Base-by-base conservation (phyloP, 306 rosid species). In the Cicer chorassanicum region DNA sequence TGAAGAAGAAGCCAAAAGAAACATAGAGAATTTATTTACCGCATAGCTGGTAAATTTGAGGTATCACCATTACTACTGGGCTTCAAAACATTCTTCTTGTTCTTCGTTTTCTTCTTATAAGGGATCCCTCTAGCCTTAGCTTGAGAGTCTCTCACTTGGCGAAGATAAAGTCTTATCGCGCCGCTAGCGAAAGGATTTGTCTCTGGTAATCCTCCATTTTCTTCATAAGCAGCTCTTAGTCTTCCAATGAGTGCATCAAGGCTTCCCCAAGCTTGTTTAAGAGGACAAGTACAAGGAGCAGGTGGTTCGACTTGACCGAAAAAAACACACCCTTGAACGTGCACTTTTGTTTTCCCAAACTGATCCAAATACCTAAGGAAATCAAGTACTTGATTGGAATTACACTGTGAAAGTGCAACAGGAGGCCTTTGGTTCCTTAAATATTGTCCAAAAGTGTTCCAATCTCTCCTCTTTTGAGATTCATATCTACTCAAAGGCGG, bases 381-480 rank as follows among this genome's bases (percentile, higher is more conserved):
- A 40, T 89, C 97, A 6, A 92, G 86, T 7, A 92, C 92, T 45
- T 92, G 88, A 56, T 79, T 88, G 0, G 90, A 92, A 68, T 88
- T 88, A 86, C 96, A 89, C 54, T 88, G 85, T 0, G 91, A 84
- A 1, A 92, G 87, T 11, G 82, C 51, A 29, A 92, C 73, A 3
- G 97, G 96, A 0, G 97, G 97, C 60, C 91, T 83, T 43, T 89
- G 97, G 68, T 92, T 92, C 78, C 83, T 88, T 16, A 92, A 78
- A 73, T 92, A 92, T 75, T 92, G 97, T 8, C 93, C 96, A 70
- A 92, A 92, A 2, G 97, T 88, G 85, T 83, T 88, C 96, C 96
- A 89, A 86, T 89, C 96, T 11, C 96, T 82, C 70, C 89, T 81
- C 84, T 91, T 89, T 59, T 89, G 97, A 3, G 95, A 88, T 77